A percentile compares a stretch with the other conserved stretches of the same genome.
Conservation (phyloP, 73 alveolate species). For the Paramecium bursaria region DNA sequence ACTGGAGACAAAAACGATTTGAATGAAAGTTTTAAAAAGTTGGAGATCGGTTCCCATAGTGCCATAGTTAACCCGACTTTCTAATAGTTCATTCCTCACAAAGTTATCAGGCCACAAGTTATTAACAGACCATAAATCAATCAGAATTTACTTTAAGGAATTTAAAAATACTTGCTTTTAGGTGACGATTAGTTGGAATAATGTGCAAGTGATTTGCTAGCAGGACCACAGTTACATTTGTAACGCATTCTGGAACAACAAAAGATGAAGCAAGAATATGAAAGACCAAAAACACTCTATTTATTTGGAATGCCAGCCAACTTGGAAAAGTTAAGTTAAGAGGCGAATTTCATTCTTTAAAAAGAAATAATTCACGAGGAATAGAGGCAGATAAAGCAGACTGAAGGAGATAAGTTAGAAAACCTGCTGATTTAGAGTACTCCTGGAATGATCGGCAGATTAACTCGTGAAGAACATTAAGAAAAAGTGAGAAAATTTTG, state of each 20-base stretch:
- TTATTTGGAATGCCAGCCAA: conserved; percentile 57
- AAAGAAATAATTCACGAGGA: conserved; percentile 4
- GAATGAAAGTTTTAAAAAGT: conserved; percentile 38
- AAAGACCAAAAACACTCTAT: background rate
- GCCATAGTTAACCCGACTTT: background rate
- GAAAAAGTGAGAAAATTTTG: background rate
- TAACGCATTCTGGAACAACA: background rate
- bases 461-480: conserved; percentile 19
- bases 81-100: background rate
- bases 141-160: background rate
- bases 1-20: conserved; percentile 38
- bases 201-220: background rate
- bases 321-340: conserved; percentile 2
- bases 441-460: conserved; percentile 44
- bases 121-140: too few relatives aligned
- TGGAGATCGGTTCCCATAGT: background rate
- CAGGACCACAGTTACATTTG: background rate
- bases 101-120: background rate
- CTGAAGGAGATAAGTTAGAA: background rate
- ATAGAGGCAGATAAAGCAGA: conserved; percentile 2
- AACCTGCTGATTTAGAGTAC: background rate
- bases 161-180: too few relatives aligned
- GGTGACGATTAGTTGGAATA: background rate
- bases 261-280: background rate
- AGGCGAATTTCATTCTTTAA: background rate